Evolutionary conservation across 805 yeast genomes (phyloP).

Genomic region (Lachancea quebecensis): DNA sequence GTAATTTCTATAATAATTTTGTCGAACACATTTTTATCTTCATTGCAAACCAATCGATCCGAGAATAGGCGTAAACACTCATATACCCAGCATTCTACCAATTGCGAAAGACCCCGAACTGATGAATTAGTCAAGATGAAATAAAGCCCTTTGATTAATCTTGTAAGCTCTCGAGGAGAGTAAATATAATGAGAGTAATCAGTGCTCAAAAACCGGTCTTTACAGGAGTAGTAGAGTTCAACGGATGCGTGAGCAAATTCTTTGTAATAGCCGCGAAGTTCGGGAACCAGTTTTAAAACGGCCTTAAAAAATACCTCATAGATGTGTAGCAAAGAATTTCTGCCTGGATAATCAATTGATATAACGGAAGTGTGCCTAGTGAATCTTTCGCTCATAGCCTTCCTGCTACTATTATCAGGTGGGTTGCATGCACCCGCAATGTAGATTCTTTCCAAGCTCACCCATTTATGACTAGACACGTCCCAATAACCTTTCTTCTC

Average conservation of each 20-base stretch:
- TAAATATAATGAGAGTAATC: conserved; percentile 58
- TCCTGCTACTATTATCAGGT: conserved; percentile 72
- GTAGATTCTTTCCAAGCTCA: conserved; percentile 54
- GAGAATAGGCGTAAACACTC: conserved; percentile 74
- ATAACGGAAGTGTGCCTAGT: conserved; percentile 59
- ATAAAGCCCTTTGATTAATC: conserved; percentile 77
- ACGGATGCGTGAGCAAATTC: conserved; percentile 61
- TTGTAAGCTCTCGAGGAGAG: conserved; percentile 85
- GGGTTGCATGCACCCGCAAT: conserved; percentile 97
- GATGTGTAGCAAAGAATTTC: conserved; percentile 54
- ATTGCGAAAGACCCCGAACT: conserved; percentile 33
- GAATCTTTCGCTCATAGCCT: conserved; percentile 50
- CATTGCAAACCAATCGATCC: conserved; percentile 52
- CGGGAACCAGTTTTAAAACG: conserved; percentile 53
- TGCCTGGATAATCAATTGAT: conserved; percentile 74
- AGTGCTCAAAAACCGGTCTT: conserved; percentile 31
- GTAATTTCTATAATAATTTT: conserved; percentile 33
- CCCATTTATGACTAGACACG: conserved; percentile 54
- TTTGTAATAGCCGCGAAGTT: conserved; percentile 45
- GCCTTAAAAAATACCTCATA: conserved; percentile 55
- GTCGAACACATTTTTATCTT: conserved; percentile 47
- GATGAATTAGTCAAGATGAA: conserved; percentile 39
- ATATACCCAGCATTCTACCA: conserved; percentile 68
- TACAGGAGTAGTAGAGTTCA: conserved; percentile 46
- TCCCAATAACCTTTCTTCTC: conserved; percentile 78